Evolutionary conservation across 495 filamentous ascomycete species (phyloP).

Genomic region (Pseudomonodictys pantanalensis): DNA sequence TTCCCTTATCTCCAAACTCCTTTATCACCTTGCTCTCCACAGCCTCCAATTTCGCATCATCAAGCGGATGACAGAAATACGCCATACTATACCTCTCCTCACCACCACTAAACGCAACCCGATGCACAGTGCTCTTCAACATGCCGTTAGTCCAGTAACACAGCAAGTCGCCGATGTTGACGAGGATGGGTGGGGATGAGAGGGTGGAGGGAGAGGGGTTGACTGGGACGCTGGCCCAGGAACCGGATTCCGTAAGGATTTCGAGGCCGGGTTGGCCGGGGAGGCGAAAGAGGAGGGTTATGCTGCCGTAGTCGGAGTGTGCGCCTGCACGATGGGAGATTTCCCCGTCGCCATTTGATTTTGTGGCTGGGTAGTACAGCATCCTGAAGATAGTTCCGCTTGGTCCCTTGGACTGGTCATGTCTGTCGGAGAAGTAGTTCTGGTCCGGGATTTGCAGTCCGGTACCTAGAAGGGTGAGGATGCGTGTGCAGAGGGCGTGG

Average conservation of each 20-base stretch:
- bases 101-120: slow-evolving; percentile 71
- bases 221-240: slow-evolving; percentile 64
- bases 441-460: slow-evolving; percentile 58
- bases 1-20: slow-evolving; percentile 40
- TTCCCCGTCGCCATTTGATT: slow-evolving; percentile 31
- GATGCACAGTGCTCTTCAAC: slow-evolving; percentile 79
- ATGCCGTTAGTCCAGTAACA: slow-evolving; percentile 89
- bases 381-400: slow-evolving; percentile 78
- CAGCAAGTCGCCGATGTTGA: slow-evolving; percentile 91
- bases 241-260: slow-evolving; percentile 58
- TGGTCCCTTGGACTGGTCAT: slow-evolving; percentile 56
- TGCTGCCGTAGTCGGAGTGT: slow-evolving; percentile 63
- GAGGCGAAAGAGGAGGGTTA: slow-evolving; percentile 75
- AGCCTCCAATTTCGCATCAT: slow-evolving; percentile 63
- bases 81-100: slow-evolving; percentile 82
- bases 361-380: slow-evolving; percentile 60
- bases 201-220: slow-evolving; percentile 39
- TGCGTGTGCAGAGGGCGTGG: slow-evolving; percentile 66
- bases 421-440: slow-evolving; percentile 73
- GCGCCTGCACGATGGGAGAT: slow-evolving; percentile 63
- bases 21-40: slow-evolving; percentile 68
- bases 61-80: slow-evolving; percentile 86
- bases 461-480: slow-evolving; percentile 72
- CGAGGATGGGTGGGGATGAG: slow-evolving; percentile 61
- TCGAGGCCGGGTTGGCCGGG: slow-evolving; percentile 82